A percentile compares a stretch with the other conserved stretches of the same genome.
phyloP scores from a whole-genome alignment of 371 early-diverging fungal species.

The Mortierella sp. region DNA sequence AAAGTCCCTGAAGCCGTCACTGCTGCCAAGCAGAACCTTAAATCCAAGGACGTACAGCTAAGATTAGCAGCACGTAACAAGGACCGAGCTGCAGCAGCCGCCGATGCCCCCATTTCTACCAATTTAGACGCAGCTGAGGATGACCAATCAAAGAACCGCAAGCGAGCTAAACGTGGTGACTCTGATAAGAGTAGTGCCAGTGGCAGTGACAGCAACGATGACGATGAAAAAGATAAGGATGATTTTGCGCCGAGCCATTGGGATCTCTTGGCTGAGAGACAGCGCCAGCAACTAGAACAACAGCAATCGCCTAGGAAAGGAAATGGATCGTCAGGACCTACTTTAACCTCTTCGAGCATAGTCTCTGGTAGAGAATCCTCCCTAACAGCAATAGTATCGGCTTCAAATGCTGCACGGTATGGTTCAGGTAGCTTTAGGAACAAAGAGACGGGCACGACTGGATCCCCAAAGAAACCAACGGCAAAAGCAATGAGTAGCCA shows the following conservation, averaged over 20 bases:
- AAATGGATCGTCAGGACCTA: not conserved
- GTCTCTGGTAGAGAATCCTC: conserved; percentile 18
- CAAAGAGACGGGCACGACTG: conserved; percentile 14
- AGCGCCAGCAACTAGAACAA: conserved; percentile 17
- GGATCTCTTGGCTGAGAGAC: conserved; percentile 38
- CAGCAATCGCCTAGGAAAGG: conserved; percentile 7
- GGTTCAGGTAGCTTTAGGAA: conserved; percentile 29
- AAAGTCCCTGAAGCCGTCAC: conserved; percentile 40
- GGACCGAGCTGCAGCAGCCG: conserved; percentile 2
- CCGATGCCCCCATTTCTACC: not conserved
- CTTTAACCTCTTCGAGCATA: not conserved
- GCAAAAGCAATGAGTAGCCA: not conserved
- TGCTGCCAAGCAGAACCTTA: conserved; percentile 42
- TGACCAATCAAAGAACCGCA: not conserved
- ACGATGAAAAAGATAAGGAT: conserved; percentile 9
- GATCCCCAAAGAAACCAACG: not conserved
- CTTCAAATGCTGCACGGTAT: conserved; percentile 38
- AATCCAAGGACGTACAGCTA: conserved; percentile 34
- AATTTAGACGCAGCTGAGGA: not conserved
- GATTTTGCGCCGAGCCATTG: conserved; percentile 47
- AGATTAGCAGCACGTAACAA: conserved; percentile 29
- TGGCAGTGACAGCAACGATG: conserved; percentile 11
- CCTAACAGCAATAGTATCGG: conserved; percentile 34
- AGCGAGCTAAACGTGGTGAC: conserved; percentile 3
- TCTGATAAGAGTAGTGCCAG: conserved; percentile 7